Evolutionary conservation across 306 rosid species (phyloP).

Genomic region (Vigna hirtella): DNA sequence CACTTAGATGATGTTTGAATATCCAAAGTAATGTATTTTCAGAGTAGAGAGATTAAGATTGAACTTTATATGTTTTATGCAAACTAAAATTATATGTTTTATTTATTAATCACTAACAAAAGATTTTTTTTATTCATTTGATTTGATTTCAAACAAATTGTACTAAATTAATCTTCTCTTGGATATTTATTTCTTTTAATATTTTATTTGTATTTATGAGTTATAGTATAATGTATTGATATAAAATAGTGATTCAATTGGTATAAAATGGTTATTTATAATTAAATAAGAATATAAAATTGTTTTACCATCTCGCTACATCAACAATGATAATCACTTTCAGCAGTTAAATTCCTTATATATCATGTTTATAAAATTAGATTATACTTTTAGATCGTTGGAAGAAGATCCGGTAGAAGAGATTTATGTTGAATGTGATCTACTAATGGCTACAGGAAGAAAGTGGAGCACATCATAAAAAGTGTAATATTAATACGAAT

Average conservation of each 20-base stretch:
- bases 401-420: conserved; percentile 2
- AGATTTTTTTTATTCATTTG: not conserved
- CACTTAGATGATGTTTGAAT: too few species aligned
- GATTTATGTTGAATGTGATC: not conserved
- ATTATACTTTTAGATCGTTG: not conserved
- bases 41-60: too few species aligned
- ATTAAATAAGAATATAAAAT: too few species aligned
- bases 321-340: not conserved
- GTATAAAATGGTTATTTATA: too few species aligned
- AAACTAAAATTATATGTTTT: too few species aligned
- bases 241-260: too few species aligned
- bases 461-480: conserved; percentile 39
- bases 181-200: not conserved
- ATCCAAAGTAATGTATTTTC: too few species aligned
- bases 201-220: not conserved
- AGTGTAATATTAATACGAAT: conserved; percentile 13
- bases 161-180: not conserved
- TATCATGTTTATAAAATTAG: not conserved
- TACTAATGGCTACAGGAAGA: conserved; percentile 1
- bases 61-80: too few species aligned
- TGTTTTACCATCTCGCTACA: not conserved
- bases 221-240: not conserved
- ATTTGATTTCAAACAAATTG: not conserved
- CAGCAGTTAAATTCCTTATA: not conserved
- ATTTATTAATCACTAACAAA: not conserved